phyloP scores from a whole-genome alignment of 441 rosid species.

The Gossypium lobatum region DNA sequence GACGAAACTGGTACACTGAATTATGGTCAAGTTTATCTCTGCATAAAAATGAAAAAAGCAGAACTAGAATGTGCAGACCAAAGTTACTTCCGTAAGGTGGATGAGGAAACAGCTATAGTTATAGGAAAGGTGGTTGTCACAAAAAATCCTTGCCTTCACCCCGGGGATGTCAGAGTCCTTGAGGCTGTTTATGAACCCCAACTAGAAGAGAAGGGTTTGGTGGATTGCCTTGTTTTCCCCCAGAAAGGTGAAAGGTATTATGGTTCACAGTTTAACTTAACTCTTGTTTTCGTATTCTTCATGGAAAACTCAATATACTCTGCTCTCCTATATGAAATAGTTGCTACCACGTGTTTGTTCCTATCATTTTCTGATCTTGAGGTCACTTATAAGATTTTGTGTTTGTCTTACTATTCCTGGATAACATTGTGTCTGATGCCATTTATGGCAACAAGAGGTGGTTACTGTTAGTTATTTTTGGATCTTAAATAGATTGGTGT shows the following conservation, averaged over 20 bases:
- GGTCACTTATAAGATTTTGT: neutral
- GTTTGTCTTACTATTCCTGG: neutral
- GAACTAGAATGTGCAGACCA: slow-evolving; percentile 48
- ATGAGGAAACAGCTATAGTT: slow-evolving; percentile 56
- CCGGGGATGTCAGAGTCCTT: slow-evolving; percentile 88
- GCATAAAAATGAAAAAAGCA: slow-evolving; percentile 58
- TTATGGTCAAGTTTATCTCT: slow-evolving; percentile 80
- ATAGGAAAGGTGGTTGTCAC: slow-evolving; percentile 80
- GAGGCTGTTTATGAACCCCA: slow-evolving; percentile 58
- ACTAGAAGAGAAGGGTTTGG: slow-evolving; percentile 59
- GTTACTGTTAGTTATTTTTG: neutral
- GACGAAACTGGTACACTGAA: slow-evolving; percentile 71
- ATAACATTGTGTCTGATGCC: neutral
- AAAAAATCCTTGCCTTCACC: slow-evolving; percentile 94
- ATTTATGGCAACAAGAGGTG: neutral
- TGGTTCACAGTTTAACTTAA: neutral
- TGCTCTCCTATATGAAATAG: neutral
- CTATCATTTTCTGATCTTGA: neutral
- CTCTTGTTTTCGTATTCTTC: neutral
- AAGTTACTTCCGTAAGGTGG: slow-evolving; percentile 50
- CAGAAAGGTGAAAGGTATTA: slow-evolving; percentile 72
- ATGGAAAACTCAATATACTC: neutral
- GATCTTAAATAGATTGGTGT: slow-evolving; percentile 1
- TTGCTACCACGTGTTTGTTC: neutral
- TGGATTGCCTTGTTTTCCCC: slow-evolving; percentile 84